phyloP scores from a whole-genome alignment of 768 basidiomycete genomes.

The Fomitopsis pulvina region DNA sequence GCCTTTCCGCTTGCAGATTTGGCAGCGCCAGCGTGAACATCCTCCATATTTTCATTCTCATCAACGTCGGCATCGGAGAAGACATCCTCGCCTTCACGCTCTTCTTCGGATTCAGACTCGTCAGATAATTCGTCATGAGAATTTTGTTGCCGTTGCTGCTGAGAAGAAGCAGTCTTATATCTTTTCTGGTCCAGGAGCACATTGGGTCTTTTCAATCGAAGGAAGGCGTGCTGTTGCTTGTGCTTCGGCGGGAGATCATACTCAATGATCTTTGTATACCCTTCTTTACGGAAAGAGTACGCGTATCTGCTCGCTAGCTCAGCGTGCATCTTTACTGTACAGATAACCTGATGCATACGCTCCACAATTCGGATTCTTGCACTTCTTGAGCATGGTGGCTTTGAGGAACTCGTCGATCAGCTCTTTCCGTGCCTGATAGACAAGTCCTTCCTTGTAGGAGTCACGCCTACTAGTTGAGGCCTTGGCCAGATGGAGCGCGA shows the following conservation, averaged over 20 bases:
- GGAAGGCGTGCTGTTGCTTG: conserved; percentile 48
- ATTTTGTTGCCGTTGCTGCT: not conserved
- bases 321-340: not conserved
- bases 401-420: conserved; percentile 79
- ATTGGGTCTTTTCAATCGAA: conserved; percentile 63
- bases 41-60: conserved; percentile 28
- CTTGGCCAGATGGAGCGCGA: conserved; percentile 39
- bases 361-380: conserved; percentile 68
- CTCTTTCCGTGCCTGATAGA: conserved; percentile 82
- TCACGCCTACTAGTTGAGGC: conserved; percentile 61
- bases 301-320: conserved; percentile 23
- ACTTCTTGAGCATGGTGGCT: conserved; percentile 59
- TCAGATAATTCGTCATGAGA: conserved; percentile 37
- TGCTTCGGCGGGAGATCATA: conserved; percentile 81
- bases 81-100: conserved; percentile 39
- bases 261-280: conserved; percentile 90
- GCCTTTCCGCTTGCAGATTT: conserved; percentile 70
- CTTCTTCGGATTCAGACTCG: conserved; percentile 44
- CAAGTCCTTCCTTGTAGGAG: conserved; percentile 81
- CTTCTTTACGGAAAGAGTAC: conserved; percentile 92
- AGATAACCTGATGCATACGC: conserved; percentile 42
- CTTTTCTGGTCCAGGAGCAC: conserved; percentile 51
- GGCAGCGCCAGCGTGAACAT: conserved; percentile 29
- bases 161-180: conserved; percentile 7
- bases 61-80: conserved; percentile 43